These are phyloP conservation scores for Chalciporus piperatus DNA, from an alignment of 768 basidiomycete species.

Conservation along the genomic window DNA sequence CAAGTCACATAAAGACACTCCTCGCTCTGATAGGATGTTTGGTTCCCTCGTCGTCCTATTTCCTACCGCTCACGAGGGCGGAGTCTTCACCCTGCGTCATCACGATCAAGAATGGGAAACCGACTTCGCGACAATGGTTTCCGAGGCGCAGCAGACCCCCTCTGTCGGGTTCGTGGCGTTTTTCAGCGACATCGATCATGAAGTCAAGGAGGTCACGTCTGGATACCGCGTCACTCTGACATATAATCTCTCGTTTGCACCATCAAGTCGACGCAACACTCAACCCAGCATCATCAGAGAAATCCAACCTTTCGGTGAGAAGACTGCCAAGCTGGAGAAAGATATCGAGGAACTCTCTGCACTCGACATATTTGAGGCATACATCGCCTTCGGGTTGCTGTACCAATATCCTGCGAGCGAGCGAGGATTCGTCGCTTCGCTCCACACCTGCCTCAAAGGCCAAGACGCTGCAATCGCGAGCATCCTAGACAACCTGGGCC, in stretches of 20 bases:
- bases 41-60: slow-evolving; percentile 49
- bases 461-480: slow-evolving; percentile 25
- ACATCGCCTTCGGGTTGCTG: slow-evolving; percentile 35
- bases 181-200: slow-evolving; percentile 44
- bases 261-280: too few species aligned
- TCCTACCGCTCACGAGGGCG: slow-evolving; percentile 45
- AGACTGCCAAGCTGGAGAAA: neutral
- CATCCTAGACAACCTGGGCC: slow-evolving; percentile 8
- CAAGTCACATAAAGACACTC: slow-evolving; percentile 49
- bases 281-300: neutral
- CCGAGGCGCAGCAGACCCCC: slow-evolving; percentile 16
- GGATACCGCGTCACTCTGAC: slow-evolving; percentile 44
- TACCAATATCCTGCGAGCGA: slow-evolving; percentile 32
- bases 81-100: slow-evolving; percentile 38
- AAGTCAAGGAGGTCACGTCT: slow-evolving; percentile 37
- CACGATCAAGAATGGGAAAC: slow-evolving; percentile 33
- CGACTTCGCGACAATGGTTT: slow-evolving; percentile 23
- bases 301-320: neutral
- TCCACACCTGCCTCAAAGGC: slow-evolving; percentile 29
- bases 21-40: slow-evolving; percentile 42
- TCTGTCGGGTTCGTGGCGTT: slow-evolving; percentile 36
- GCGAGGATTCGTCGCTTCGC: slow-evolving; percentile 9
- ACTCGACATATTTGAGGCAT: too few species aligned
- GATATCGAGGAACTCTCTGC: too few species aligned
- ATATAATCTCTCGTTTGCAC: slow-evolving; percentile 33